Base-by-base conservation (phyloP, 148 eudicot genomes). In the Cornus suecica region DNA sequence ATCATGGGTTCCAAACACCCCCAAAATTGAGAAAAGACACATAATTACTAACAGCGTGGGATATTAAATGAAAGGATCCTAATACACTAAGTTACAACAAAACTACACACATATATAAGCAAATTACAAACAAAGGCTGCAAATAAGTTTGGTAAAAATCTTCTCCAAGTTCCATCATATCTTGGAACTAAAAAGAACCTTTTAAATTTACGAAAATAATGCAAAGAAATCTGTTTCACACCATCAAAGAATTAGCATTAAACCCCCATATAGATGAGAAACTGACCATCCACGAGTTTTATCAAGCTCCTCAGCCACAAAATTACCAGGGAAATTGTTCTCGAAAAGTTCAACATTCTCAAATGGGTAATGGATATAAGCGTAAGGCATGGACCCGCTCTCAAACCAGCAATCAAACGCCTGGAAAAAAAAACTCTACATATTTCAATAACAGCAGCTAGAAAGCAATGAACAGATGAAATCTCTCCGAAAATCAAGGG, bases 401-500 rank as follows among this genome's bases (percentile, higher is more conserved):
- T 95, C 99, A 76, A 95, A 95, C 99, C 99, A 95, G 85, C 99
- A 95, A 87, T 93, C 99, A 83, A 95, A 95, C 41, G 93, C 97
- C 97, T 92, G 84, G 75, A 80, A 76, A 25, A 45, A 72, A 0
- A 20, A 66, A 27, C n/a, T n/a, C 16, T 23, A 65, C 61, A 67
- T 58, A 4, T 22, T 45, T 16, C 3, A 56, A 10, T 22, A 56
- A 22, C n/a, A 56, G n/a, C 16, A 56, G 16, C 22, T 22, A 56
- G n/a, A 56, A 16, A 56, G 16, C 2, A 58, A 22, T n/a, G 62
- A 22, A n/a, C n/a, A n/a, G n/a, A n/a, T n/a, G n/a, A n/a, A n/a
- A n/a, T n/a, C n/a, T n/a, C n/a, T n/a, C n/a, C n/a, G n/a, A n/a
- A n/a, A n/a, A n/a, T n/a, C n/a, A n/a, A n/a, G n/a, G n/a, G n/a